A percentile compares a stretch with the other conserved stretches of the same genome.
These are phyloP conservation scores for Sporothrix humicola DNA, from an alignment of 2,329 filamentous ascomycete species.

Conservation along the genomic window DNA sequence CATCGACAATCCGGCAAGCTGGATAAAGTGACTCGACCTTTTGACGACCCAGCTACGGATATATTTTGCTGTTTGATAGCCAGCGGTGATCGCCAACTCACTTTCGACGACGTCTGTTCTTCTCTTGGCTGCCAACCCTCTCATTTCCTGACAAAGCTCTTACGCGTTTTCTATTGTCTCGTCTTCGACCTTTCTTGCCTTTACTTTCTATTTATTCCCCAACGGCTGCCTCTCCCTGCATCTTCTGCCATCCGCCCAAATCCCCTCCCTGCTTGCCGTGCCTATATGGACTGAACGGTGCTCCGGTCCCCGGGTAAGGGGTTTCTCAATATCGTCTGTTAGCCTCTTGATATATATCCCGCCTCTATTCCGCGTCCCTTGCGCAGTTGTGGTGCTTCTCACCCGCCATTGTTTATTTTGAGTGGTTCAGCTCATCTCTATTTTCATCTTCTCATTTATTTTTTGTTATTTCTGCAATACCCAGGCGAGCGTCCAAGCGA, in stretches of 20 bases:
- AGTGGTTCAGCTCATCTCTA: neutral
- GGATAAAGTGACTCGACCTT: neutral
- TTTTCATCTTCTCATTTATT: constrained; percentile 6
- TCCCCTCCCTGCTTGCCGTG: neutral
- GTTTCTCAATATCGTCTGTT: constrained; percentile 16
- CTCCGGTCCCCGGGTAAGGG: constrained; percentile 24
- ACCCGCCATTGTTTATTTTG: constrained; percentile 10
- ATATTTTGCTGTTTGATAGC: constrained; percentile 18
- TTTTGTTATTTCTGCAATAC: constrained; percentile 19
- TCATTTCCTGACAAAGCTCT: neutral
- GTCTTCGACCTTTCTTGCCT: neutral
- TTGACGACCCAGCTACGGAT: neutral
- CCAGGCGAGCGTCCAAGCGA: constrained; percentile 26
- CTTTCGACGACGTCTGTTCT: neutral
- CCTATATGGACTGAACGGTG: constrained; percentile 23
- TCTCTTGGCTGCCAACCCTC: neutral
- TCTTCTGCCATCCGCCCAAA: neutral
- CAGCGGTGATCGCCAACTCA: neutral
- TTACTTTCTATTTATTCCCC: neutral
- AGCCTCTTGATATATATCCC: constrained; percentile 1
- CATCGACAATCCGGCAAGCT: constrained; percentile 18
- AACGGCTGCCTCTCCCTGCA: neutral
- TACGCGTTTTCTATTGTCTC: neutral
- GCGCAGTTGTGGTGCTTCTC: neutral
- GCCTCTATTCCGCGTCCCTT: neutral